These are phyloP conservation scores for Fusarium longipes DNA, from an alignment of 2,329 filamentous ascomycete species.

Conservation along the genomic window DNA sequence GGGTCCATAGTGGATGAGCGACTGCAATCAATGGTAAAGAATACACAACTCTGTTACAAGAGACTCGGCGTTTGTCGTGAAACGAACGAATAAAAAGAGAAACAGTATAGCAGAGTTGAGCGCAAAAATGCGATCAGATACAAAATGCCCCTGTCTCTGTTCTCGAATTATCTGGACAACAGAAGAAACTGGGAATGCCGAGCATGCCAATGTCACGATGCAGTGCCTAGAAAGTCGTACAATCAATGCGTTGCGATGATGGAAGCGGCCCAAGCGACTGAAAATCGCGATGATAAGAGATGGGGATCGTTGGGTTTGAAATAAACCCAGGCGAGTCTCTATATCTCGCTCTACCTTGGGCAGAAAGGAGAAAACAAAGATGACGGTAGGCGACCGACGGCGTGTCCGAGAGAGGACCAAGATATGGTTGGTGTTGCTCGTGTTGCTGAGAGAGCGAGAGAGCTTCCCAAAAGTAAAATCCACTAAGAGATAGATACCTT, in stretches of 20 bases:
- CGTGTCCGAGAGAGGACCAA: constrained; percentile 9
- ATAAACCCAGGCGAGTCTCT: constrained; percentile 20
- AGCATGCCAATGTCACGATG: constrained; percentile 46
- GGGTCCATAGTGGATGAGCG: constrained; percentile 57
- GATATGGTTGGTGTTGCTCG: constrained; percentile 20
- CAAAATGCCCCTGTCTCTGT: constrained; percentile 25
- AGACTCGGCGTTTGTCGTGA: constrained; percentile 17
- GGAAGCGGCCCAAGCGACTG: constrained; percentile 24
- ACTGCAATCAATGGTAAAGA: constrained; percentile 17
- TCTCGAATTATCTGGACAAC: constrained; percentile 24
- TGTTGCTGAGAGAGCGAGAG: constrained; percentile 26
- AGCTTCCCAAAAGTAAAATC: constrained; percentile 26
- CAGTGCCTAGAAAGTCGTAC: constrained; percentile 29
- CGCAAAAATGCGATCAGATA: constrained; percentile 11
- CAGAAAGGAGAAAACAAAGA: constrained; percentile 3
- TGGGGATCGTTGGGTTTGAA: constrained; percentile 17
- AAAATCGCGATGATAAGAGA: constrained; percentile 12
- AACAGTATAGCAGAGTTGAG: constrained; percentile 1
- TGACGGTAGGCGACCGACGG: constrained; percentile 25
- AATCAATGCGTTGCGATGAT: constrained; percentile 32
- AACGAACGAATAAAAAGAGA: constrained; percentile 12
- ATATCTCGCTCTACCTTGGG: constrained; percentile 12
- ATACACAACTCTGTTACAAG: constrained; percentile 15
- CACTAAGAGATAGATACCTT: neutral
- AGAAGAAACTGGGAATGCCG: constrained; percentile 43